Evolutionary conservation across 345 rosid genomes (phyloP).

Genomic region (Raphanus raphanistrum): DNA sequence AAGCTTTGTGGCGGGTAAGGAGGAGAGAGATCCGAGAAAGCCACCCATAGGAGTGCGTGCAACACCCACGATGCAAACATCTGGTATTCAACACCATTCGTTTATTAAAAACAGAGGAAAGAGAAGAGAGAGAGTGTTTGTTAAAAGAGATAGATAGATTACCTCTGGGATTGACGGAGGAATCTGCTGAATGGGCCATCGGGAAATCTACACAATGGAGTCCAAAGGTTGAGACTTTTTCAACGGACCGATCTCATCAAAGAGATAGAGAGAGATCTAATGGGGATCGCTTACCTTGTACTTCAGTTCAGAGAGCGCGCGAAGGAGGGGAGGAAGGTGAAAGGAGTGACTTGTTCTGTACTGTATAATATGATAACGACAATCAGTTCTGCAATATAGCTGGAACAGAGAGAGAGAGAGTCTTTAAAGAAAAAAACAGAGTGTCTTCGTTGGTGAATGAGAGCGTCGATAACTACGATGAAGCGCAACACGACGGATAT

Average conservation of each 20-base stretch:
- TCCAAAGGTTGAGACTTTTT: background rate
- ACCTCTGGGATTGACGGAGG: slow-evolving; percentile 83
- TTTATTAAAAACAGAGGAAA: background rate
- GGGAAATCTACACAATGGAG: slow-evolving; percentile 6
- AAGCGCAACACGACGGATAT: slow-evolving; percentile 27
- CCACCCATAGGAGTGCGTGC: slow-evolving; percentile 98
- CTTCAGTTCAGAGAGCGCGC: background rate
- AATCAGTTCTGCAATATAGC: slow-evolving; percentile 1
- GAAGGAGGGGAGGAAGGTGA: background rate
- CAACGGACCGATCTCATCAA: background rate
- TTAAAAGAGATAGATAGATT: background rate
- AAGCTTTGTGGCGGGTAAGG: slow-evolving; percentile 88
- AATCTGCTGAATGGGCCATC: slow-evolving; percentile 70
- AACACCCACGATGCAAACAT: slow-evolving; percentile 98
- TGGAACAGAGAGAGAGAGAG: slow-evolving; percentile 9
- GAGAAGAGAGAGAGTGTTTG: background rate
- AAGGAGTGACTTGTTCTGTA: background rate
- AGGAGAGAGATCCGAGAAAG: slow-evolving; percentile 83
- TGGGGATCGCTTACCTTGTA: slow-evolving; percentile 20
- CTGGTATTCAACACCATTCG: slow-evolving; percentile 40
- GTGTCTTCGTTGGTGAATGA: slow-evolving; percentile 8
- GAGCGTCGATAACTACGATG: slow-evolving; percentile 34
- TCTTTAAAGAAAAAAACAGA: background rate
- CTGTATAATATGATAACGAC: background rate
- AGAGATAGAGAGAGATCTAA: slow-evolving; percentile 10